A percentile compares a stretch with the other conserved stretches of the same genome.
Conservation (phyloP, 495 filamentous ascomycete genomes). For the Xylaria flabelliformis region DNA sequence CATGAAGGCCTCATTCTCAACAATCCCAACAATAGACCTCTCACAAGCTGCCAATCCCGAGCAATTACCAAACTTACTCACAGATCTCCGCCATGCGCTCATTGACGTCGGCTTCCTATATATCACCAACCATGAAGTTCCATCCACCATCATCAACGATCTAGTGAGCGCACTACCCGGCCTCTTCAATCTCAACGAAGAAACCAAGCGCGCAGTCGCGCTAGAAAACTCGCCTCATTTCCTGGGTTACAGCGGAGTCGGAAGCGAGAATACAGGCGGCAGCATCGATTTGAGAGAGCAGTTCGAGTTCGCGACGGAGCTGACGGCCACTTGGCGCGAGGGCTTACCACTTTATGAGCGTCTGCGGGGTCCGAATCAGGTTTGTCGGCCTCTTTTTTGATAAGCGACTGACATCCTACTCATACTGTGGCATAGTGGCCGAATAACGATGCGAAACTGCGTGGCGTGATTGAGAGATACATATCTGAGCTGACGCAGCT, state of each 20-base stretch:
- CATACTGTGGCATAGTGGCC: slow-evolving; percentile 29
- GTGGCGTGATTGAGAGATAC: slow-evolving; percentile 48
- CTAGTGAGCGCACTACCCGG: slow-evolving; percentile 48
- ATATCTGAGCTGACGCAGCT: slow-evolving; percentile 54
- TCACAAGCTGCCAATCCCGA: slow-evolving; percentile 41
- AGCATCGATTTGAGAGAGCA: slow-evolving; percentile 58
- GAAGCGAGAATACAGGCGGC: slow-evolving; percentile 58
- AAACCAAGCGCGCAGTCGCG: slow-evolving; percentile 49
- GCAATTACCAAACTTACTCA: slow-evolving; percentile 40
- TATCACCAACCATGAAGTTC: slow-evolving; percentile 56
- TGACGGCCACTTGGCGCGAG: slow-evolving; percentile 46
- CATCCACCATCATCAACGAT: slow-evolving; percentile 41
- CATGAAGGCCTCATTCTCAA: slow-evolving; percentile 42
- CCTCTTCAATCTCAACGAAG: slow-evolving; percentile 50
- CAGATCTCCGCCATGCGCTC: slow-evolving; percentile 52
- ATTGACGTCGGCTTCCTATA: slow-evolving; percentile 61
- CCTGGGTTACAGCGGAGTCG: slow-evolving; percentile 58
- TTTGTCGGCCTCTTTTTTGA: slow-evolving; percentile 7
- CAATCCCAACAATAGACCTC: slow-evolving; percentile 57
- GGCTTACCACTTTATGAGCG: slow-evolving; percentile 52
- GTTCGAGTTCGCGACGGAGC: slow-evolving; percentile 62
- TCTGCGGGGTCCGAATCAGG: slow-evolving; percentile 61
- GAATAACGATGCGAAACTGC: slow-evolving; percentile 25
- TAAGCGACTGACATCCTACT: background rate
- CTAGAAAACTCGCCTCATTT: slow-evolving; percentile 61